Evolutionary conservation across 2,329 filamentous ascomycete genomes (phyloP).

Genomic region (Ascochyta clinopodiicola): DNA sequence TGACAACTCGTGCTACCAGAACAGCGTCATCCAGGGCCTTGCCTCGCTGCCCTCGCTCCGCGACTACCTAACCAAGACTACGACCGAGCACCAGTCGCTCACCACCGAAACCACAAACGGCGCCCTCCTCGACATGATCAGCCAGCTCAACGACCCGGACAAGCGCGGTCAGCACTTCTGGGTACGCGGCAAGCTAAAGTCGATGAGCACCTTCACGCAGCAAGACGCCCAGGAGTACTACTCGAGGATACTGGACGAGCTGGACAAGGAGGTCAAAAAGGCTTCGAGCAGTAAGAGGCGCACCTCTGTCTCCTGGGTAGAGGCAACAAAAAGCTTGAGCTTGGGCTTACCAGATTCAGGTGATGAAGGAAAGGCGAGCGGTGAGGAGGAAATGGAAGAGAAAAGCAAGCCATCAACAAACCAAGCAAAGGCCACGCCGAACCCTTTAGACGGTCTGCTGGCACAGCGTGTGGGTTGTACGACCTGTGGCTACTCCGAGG

Average conservation of each 20-base stretch:
- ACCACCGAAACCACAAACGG: slow-evolving; percentile 55
- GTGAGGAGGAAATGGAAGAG: slow-evolving; percentile 9
- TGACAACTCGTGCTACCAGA: slow-evolving; percentile 97
- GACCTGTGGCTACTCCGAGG: slow-evolving; percentile 84
- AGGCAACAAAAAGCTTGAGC: slow-evolving; percentile 34
- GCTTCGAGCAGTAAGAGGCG: slow-evolving; percentile 52
- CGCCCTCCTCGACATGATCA: slow-evolving; percentile 70
- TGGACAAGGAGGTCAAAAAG: slow-evolving; percentile 75
- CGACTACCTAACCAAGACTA: slow-evolving; percentile 62
- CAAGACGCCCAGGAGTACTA: slow-evolving; percentile 99
- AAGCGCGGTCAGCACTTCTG: slow-evolving; percentile 81
- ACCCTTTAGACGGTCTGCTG: slow-evolving; percentile 85
- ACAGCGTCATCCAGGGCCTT: slow-evolving; percentile 84
- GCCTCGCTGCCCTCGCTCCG: slow-evolving; percentile 76
- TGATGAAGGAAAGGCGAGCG: slow-evolving; percentile 10
- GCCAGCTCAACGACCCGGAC: slow-evolving; percentile 70
- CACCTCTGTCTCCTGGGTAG: slow-evolving; percentile 43
- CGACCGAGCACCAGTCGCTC: slow-evolving; percentile 44
- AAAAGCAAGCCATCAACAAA: slow-evolving; percentile 9
- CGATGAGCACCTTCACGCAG: slow-evolving; percentile 93
- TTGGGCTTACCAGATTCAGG: slow-evolving; percentile 23
- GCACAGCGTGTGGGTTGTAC: slow-evolving; percentile 91
- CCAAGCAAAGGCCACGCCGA: slow-evolving; percentile 56
- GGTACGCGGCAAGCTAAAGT: slow-evolving; percentile 82
- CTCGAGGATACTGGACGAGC: slow-evolving; percentile 82